Evolutionary conservation across 192 early-diverging fungal genomes (phyloP).

Genomic region (Podila verticillata): DNA sequence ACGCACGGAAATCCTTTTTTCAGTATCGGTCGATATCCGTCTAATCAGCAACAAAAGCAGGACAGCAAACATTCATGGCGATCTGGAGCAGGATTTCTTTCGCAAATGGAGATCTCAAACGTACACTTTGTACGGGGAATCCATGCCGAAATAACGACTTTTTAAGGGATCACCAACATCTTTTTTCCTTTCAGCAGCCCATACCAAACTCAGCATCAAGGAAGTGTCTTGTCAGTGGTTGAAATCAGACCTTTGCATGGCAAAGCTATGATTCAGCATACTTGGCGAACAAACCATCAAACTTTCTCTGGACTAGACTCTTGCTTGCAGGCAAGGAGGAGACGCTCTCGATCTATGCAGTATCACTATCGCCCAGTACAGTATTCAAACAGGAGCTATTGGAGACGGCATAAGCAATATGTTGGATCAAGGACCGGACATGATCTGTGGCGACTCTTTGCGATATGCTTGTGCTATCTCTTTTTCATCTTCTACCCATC

Average conservation of each 20-base stretch:
- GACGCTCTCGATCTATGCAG: no score
- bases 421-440: no score
- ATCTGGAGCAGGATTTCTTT: neutral
- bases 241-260: neutral
- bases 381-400: no score
- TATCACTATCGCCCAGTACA: no score
- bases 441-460: no score
- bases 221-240: neutral
- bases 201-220: neutral
- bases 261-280: neutral
- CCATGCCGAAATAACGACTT: neutral
- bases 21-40: neutral
- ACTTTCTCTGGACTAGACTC: no score
- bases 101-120: no score
- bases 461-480: neutral
- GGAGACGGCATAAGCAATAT: no score
- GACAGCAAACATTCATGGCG: neutral
- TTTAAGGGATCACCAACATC: constrained; percentile 10
- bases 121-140: no score
- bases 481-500: neutral
- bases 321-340: no score
- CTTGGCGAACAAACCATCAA: neutral
- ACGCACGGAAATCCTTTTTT: neutral
- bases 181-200: neutral
- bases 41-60: neutral